A percentile compares a stretch with the other conserved stretches of the same genome.
Conservation (phyloP, 306 rosid species). For the Prunus armeniaca region DNA sequence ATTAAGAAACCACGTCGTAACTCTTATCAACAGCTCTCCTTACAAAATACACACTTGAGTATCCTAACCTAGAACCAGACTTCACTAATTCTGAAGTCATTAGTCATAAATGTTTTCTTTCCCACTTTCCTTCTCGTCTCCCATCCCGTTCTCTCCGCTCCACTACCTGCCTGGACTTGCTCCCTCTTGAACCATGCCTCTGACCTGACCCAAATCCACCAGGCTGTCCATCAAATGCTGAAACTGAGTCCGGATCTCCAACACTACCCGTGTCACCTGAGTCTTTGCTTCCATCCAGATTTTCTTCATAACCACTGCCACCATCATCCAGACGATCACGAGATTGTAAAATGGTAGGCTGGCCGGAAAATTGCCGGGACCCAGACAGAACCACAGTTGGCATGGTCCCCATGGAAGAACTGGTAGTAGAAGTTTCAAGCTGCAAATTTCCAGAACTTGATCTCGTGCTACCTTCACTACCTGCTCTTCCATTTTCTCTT, state of each 20-base stretch:
- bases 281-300: conserved; percentile 84
- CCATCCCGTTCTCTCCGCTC: conserved; percentile 80
- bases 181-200: conserved; percentile 77
- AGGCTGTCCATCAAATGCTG: conserved; percentile 76
- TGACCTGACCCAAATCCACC: conserved; percentile 69
- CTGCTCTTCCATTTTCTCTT: conserved; percentile 82
- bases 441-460: conserved; percentile 50
- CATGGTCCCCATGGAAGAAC: conserved; percentile 43
- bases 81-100: neutral
- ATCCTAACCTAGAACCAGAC: neutral
- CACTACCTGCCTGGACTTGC: conserved; percentile 71
- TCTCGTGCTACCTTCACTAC: conserved; percentile 68
- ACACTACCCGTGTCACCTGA: conserved; percentile 81
- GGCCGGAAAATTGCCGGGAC: conserved; percentile 68
- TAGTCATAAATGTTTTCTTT: conserved; percentile 70
- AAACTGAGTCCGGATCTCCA: conserved; percentile 75
- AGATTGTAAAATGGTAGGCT: conserved; percentile 77
- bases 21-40: neutral
- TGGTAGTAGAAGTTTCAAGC: conserved; percentile 54
- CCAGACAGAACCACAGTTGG: conserved; percentile 75
- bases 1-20: neutral
- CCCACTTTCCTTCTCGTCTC: conserved; percentile 96
- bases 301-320: conserved; percentile 75
- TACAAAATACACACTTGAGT: neutral
- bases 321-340: conserved; percentile 81